Evolutionary conservation across 2,329 filamentous ascomycete species (phyloP), one percentile per base, ranked within the genome.

Genomic region (Macrophomina phaseolina): DNA sequence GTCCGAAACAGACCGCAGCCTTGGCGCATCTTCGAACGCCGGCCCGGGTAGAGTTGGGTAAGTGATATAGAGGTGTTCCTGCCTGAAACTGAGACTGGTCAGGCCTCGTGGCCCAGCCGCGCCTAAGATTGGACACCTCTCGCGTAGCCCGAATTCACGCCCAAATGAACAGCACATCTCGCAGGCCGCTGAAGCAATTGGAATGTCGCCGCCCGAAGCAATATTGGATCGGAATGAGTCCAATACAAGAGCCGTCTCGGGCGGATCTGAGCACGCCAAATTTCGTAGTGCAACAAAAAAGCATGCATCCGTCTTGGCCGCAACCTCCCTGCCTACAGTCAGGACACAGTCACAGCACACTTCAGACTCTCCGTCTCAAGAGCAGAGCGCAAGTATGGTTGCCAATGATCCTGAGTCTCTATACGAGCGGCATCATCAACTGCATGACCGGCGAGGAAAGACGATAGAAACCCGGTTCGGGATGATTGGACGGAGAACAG

Each of bases 221-320:
- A 30, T 49, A 38, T 49, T 23, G 49, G n/a, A 49, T 38, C n/a
- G 45, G n/a, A 62, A 62, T 49, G 58, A 36, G 6, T 6, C 32
- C 42, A 48, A 49, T 16, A 49, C 42, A 34, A 23, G 4, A 18
- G 4, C n/a, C 28, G n/a, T 18, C 30, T 53, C 14, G 7, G 12
- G 11, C 9, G 9, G 32, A 11, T 38, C 51, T 5, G 51, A 38
- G 51, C 30, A 2, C 3, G 16, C 30, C 16, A 23, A 18, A 5
- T 18, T 18, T 12, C 4, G 12, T 36, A 32, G 51, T 14, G n/a
- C 48, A 28, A 14, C 9, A 7, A 6, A 23, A 32, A 12, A 7
- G 51, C 51, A 53, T 7, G 46, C 6, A 2, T 18, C 46, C 46
- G 46, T 49, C 46, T 30, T 49, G 46, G 12, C 46, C 18, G 18